Base-by-base conservation (phyloP, 768 basidiomycete genomes). In the Lanmaoa pseudosensibilis region DNA sequence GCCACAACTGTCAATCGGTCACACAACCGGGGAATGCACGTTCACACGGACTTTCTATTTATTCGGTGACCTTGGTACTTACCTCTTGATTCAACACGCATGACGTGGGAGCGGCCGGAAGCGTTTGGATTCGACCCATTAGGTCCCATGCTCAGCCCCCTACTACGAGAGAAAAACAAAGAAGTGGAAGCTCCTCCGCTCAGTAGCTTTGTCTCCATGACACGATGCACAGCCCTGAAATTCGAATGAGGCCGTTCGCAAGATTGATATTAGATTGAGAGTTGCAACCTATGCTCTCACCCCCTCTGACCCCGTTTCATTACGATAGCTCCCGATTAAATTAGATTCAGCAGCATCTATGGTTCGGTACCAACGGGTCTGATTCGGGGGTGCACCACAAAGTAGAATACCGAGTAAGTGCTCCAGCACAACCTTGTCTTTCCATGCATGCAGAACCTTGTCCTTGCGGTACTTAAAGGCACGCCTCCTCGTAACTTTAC, bases 401-500 rank as follows among this genome's bases (percentile, higher is more conserved):
- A 23, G 50, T 46, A 36, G 39, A 47, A 36, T 21, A 39, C n/a
- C 27, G 4, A 12, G 3, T 16, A 23, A 25, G 50, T 49, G 32
- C 21, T 52, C 50, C 52, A 23, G 45, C 60, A 52, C 52, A 53
- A 49, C 43, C 54, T 58, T 38, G 60, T 57, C 46, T 36, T 40
- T 50, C 46, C 40, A 39, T 18, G 34, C 40, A 18, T 25, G 46
- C 50, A 41, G 69, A 69, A 69, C 63, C 63, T 67, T 68, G 62
- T 65, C 67, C 68, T 69, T 69, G 67, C 66, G 50, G 67, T 69
- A 69, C 66, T 60, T 50, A 57, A 36, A 69, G 61, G 64, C 50
- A 69, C 67, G 48, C 52, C 46, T 33, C 36, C 30, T 40, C 64
- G 41, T 59, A 59, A 63, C 64, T 23, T 58, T 46, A 58, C 52